phyloP scores from a whole-genome alignment of 495 filamentous ascomycete species.

The Xanthoparmelia taractica region DNA sequence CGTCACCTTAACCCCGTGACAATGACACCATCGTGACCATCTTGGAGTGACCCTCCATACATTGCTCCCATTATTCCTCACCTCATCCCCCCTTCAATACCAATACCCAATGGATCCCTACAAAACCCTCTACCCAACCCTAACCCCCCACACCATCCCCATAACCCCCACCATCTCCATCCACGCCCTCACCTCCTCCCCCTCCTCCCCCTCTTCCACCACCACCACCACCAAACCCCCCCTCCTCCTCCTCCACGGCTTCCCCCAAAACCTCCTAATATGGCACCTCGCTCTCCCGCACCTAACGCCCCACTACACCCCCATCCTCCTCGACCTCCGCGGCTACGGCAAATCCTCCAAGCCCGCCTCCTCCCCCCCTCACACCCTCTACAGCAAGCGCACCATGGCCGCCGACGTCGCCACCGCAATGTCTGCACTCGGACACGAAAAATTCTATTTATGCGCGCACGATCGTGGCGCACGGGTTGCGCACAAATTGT shows the following conservation, averaged over 20 bases:
- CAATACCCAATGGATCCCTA: not conserved
- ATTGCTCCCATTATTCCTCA: no score
- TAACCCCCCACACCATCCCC: not conserved
- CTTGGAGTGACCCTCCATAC: no score
- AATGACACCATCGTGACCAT: no score
- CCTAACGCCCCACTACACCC: constrained; percentile 28
- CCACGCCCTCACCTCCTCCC: not conserved
- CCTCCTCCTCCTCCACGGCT: constrained; percentile 38
- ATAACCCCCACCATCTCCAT: not conserved
- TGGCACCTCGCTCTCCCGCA: constrained; percentile 33
- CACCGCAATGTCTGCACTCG: constrained; percentile 30
- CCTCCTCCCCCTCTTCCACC: constrained; percentile 10
- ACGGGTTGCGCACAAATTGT: constrained; percentile 36
- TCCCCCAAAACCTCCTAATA: constrained; percentile 32
- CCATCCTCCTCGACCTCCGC: constrained; percentile 33
- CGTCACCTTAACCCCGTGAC: no score
- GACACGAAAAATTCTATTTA: constrained; percentile 28
- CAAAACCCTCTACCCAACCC: not conserved
- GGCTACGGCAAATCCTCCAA: constrained; percentile 38
- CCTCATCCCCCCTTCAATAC: no score
- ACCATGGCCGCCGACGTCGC: constrained; percentile 34
- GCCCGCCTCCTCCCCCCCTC: constrained; percentile 27
- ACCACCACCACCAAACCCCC: no score
- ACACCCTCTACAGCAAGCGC: constrained; percentile 30
- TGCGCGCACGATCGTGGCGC: constrained; percentile 38